Percentiles rank a stretch among this genome's conserved stretches.
Conservation (phyloP, 129 eudicot species). For the Helichrysum umbraculigerum region DNA sequence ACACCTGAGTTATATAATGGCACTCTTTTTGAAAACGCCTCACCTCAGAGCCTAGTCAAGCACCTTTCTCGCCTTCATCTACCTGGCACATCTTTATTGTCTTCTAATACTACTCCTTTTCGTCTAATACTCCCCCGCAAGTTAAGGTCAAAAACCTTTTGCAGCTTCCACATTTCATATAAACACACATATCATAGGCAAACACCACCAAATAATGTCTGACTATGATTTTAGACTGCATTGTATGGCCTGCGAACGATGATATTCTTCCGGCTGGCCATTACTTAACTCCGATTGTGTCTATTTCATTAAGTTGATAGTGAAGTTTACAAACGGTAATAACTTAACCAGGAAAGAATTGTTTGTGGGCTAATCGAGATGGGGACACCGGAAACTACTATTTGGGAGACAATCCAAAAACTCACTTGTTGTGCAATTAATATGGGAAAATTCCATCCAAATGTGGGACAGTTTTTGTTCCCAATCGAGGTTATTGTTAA, state of each 20-base stretch:
- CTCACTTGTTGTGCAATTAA: neutral
- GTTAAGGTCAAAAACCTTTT: neutral
- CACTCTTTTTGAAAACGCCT: too few species aligned
- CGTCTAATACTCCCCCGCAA: neutral
- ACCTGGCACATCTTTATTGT: neutral
- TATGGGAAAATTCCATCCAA: neutral
- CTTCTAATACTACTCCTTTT: too few species aligned
- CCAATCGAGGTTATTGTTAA: conserved; percentile 10
- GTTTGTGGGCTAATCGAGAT: neutral
- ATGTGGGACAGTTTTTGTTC: neutral
- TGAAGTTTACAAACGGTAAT: neutral
- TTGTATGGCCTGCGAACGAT: conserved; percentile 6
- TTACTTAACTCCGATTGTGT: neutral
- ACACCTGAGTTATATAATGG: neutral
- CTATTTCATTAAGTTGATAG: neutral
- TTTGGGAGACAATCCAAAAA: neutral
- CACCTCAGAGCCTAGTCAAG: too few species aligned
- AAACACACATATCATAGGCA: neutral
- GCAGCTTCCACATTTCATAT: neutral
- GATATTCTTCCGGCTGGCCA: conserved; percentile 19
- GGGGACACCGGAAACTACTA: neutral
- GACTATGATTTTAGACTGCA: too few species aligned
- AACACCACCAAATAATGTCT: neutral
- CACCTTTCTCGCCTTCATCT: too few species aligned
- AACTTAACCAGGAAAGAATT: neutral